These are phyloP conservation scores for Quercus aquifolioides DNA, from an alignment of 306 rosid species.

Conservation along the genomic window DNA sequence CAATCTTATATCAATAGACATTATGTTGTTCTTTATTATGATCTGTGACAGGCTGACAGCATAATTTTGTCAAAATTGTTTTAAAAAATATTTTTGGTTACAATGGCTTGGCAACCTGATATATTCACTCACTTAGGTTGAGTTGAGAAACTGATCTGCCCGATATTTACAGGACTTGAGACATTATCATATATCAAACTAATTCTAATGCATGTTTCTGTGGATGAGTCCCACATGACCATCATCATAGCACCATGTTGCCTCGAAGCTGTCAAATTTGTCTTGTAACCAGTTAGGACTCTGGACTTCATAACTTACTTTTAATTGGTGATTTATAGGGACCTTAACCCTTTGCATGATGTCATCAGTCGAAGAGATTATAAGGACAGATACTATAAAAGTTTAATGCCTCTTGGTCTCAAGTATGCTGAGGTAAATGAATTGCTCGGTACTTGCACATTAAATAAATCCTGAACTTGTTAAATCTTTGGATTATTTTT, in stretches of 20 bases:
- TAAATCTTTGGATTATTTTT: neutral
- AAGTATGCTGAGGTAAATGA: constrained; percentile 71
- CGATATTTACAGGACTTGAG: neutral
- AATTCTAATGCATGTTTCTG: neutral
- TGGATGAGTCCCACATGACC: neutral
- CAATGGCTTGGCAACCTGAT: too few species aligned
- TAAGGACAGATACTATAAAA: constrained; percentile 71
- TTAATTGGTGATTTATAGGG: constrained; percentile 48
- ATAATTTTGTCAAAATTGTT: too few species aligned
- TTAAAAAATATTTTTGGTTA: too few species aligned
- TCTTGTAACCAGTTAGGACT: neutral
- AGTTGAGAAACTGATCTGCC: neutral
- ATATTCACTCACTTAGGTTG: neutral
- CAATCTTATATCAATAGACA: too few species aligned
- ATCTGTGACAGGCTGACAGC: too few species aligned
- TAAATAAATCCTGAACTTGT: neutral
- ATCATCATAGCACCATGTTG: neutral
- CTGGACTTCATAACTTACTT: neutral
- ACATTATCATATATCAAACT: neutral
- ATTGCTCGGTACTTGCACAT: neutral
- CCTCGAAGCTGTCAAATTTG: neutral
- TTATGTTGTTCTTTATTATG: too few species aligned
- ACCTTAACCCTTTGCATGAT: constrained; percentile 88
- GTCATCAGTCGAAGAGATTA: constrained; percentile 55
- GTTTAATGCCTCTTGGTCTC: constrained; percentile 70